Evolutionary conservation across 768 basidiomycete genomes (phyloP).

Genomic region (Tulasnella calospora): DNA sequence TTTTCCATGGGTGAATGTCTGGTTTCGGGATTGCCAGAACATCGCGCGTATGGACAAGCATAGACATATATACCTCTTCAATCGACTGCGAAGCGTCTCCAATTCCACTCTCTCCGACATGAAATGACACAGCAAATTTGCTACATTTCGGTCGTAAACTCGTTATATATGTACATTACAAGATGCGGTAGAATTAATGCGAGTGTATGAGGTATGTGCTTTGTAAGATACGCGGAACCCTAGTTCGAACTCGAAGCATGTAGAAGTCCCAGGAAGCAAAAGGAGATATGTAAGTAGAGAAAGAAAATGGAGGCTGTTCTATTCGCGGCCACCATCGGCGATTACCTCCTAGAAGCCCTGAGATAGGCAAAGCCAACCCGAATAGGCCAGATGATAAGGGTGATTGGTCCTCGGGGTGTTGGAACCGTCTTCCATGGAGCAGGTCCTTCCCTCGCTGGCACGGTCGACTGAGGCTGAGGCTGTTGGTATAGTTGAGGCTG

Average conservation of each 20-base stretch:
- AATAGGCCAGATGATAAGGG: conserved; percentile 19
- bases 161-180: background rate
- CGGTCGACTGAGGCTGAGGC: background rate
- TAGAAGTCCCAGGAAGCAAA: background rate
- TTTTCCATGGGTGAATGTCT: too few relatives aligned
- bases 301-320: background rate
- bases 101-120: background rate
- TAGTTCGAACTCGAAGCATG: background rate
- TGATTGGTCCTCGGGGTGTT: conserved; percentile 14
- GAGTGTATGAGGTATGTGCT: background rate
- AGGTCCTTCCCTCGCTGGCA: background rate
- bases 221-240: background rate
- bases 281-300: too few relatives aligned
- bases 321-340: background rate
- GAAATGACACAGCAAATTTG: background rate
- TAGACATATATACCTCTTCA: too few relatives aligned
- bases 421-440: conserved; percentile 15
- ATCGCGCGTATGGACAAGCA: too few relatives aligned
- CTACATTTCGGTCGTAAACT: background rate
- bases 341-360: background rate
- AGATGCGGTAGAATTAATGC: background rate
- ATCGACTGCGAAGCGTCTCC: background rate
- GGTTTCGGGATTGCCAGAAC: too few relatives aligned
- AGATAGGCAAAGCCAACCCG: background rate
- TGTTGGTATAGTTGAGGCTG: background rate